These are phyloP conservation scores for Athelia psychrophila DNA, from an alignment of 1,284 basidiomycete species.

Conservation along the genomic window DNA sequence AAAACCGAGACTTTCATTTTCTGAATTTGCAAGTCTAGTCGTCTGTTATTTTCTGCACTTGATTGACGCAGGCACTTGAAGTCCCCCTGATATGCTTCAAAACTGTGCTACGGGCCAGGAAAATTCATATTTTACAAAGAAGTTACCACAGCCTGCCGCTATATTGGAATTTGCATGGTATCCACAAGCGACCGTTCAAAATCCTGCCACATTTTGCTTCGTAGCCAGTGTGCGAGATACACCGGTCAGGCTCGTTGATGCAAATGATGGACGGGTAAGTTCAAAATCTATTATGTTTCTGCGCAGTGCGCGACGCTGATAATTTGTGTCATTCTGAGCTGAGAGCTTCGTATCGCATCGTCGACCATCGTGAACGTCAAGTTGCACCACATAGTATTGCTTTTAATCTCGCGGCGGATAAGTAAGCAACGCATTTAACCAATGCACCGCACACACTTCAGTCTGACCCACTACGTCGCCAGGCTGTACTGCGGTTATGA, in stretches of 20 bases:
- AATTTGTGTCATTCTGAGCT: constrained; percentile 52
- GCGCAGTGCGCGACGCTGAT: constrained; percentile 1
- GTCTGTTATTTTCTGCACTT: neutral
- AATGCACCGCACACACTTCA: neutral
- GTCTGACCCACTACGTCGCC: constrained; percentile 2
- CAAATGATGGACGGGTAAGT: constrained; percentile 69
- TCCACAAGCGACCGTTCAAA: constrained; percentile 59
- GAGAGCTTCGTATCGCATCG: constrained; percentile 87
- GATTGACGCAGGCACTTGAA: neutral
- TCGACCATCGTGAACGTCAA: constrained; percentile 88
- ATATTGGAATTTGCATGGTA: constrained; percentile 82
- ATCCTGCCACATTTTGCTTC: constrained; percentile 76
- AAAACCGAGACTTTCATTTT: constrained; percentile 53
- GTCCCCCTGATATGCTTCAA: neutral
- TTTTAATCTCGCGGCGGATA: constrained; percentile 69
- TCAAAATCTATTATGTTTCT: neutral
- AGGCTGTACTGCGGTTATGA: constrained; percentile 91
- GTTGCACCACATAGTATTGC: constrained; percentile 81
- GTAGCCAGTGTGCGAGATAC: constrained; percentile 77
- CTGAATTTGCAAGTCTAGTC: constrained; percentile 34
- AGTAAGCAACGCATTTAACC: constrained; percentile 40
- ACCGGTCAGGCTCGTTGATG: constrained; percentile 82
- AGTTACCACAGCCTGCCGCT: constrained; percentile 58
- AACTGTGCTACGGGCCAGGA: neutral
- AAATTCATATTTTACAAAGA: constrained; percentile 10